These are phyloP conservation scores for Linnemannia zychae DNA, from an alignment of 192 early-diverging fungal genomes.

Conservation along the genomic window DNA sequence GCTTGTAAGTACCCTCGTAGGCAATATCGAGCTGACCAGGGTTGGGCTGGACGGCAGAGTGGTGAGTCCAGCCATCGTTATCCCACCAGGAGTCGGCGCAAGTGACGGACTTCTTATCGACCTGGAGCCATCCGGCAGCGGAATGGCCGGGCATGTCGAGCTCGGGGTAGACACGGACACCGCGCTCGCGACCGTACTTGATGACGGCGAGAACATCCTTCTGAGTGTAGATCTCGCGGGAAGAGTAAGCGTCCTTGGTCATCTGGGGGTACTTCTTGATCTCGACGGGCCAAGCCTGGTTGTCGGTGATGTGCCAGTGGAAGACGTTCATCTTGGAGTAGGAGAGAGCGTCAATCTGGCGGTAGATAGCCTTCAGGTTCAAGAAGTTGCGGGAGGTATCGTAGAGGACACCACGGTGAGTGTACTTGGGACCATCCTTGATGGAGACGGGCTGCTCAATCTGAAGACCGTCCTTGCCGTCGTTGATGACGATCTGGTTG, in stretches of 20 bases:
- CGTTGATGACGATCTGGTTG: conserved; percentile 72
- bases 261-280: conserved; percentile 73
- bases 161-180: conserved; percentile 89
- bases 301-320: conserved; percentile 80
- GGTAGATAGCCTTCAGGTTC: conserved; percentile 64
- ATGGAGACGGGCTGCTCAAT: conserved; percentile 71
- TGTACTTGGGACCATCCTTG: conserved; percentile 70
- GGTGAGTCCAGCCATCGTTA: conserved; percentile 68
- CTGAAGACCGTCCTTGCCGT: conserved; percentile 54
- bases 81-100: conserved; percentile 73
- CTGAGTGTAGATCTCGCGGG: conserved; percentile 75
- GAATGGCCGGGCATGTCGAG: conserved; percentile 89
- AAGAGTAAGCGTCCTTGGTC: conserved; percentile 76
- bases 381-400: conserved; percentile 83
- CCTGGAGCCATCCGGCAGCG: conserved; percentile 61
- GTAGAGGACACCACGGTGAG: conserved; percentile 79
- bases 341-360: conserved; percentile 76
- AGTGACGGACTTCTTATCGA: conserved; percentile 70
- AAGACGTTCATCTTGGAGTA: conserved; percentile 86
- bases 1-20: conserved; percentile 66
- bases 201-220: conserved; percentile 76
- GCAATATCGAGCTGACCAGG: conserved; percentile 86
- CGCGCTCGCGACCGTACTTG: conserved; percentile 77
- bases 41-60: conserved; percentile 78
- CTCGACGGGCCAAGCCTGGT: conserved; percentile 70